Conservation (phyloP, 164 flowering plant species). For the Cinnamomum micranthum region DNA sequence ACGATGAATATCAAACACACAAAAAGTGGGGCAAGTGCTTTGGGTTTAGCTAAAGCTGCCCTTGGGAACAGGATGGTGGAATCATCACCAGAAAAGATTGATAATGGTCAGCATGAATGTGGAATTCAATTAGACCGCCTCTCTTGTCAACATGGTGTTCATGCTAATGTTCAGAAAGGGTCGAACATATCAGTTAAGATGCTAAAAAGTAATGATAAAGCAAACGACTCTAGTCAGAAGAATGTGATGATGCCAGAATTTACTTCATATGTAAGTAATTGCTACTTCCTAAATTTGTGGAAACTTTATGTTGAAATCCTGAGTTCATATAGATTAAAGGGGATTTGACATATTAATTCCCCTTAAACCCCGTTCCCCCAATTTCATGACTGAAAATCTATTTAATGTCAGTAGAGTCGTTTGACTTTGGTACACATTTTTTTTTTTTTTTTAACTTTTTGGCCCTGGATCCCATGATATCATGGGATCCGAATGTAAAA, state of each 20-base stretch:
- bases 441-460: too few species aligned
- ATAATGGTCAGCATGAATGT: neutral
- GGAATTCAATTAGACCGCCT: neutral
- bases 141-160: neutral
- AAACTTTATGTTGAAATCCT: neutral
- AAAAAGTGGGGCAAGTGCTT: neutral
- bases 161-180: neutral
- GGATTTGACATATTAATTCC: too few species aligned
- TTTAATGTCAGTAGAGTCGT: too few species aligned
- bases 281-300: neutral
- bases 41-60: neutral
- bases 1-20: neutral
- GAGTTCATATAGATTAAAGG: neutral
- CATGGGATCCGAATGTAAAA: too few species aligned
- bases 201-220: neutral
- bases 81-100: neutral
- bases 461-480: too few species aligned
- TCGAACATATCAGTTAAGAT: neutral
- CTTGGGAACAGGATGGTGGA: neutral
- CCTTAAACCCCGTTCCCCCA: too few species aligned
- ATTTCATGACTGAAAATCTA: too few species aligned
- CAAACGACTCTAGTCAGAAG: too few species aligned
- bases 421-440: too few species aligned
- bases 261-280: too few species aligned
- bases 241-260: too few species aligned